Percentiles rank a stretch among this genome's conserved stretches.
phyloP scores from a whole-genome alignment of 768 basidiomycete species.

The Podaxis sp. region DNA sequence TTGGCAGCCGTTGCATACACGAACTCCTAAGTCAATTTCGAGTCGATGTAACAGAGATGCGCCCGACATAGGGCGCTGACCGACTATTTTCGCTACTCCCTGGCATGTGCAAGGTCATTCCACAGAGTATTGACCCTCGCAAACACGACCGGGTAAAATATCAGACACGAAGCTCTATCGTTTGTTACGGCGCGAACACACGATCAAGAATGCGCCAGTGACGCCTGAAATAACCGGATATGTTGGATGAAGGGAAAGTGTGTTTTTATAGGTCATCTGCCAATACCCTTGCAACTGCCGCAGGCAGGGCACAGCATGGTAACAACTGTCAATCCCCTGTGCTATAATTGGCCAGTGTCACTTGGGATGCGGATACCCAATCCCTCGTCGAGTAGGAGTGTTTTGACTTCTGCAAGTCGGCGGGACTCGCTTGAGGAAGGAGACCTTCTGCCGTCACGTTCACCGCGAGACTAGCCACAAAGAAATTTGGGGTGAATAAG shows the following conservation, averaged over 20 bases:
- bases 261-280: background rate
- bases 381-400: background rate
- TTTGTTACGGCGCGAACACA: no score
- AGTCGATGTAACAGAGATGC: constrained; percentile 6
- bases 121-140: background rate
- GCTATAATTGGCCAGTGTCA: background rate
- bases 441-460: background rate
- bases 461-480: no score
- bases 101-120: background rate
- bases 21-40: background rate
- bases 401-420: background rate
- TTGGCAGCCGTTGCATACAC: background rate
- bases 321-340: background rate
- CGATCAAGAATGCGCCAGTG: background rate
- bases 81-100: background rate
- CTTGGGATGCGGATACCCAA: background rate
- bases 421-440: background rate
- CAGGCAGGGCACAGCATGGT: background rate
- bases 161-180: no score
- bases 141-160: background rate
- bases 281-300: constrained; percentile 3
- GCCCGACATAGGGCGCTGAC: background rate
- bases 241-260: background rate
- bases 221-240: background rate
- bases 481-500: no score